Evolutionary conservation across 495 filamentous ascomycete species (phyloP), one percentile per base, ranked within the genome.

Genomic region (Aspergillus indologenus): DNA sequence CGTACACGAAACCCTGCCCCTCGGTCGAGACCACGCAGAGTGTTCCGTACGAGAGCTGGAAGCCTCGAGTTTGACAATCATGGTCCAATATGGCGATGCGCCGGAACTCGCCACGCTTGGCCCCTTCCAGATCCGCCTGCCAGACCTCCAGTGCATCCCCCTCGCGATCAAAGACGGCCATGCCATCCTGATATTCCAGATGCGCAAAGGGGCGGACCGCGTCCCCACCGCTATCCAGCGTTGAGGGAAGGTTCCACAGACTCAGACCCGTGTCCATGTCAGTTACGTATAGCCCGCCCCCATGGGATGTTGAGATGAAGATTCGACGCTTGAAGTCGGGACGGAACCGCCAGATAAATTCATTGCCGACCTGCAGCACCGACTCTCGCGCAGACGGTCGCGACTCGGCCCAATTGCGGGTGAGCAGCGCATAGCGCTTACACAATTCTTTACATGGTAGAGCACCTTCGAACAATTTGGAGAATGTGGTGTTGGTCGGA

Each of bases 131-230:
- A 22, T 64, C 72, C 5, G 71, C 43, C 46, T 75, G 67, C 74
- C 74, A 76, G 6, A 76, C 71, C 52, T 76, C 72, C 0, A 76
- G 59, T 0, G 69, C 70, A 59, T 76, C 67, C 8, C 74, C 74
- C 45, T 74, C 72, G 0, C 72, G 65, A 61, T 76, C 72, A 49
- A 76, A 76, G 14, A 75, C 71, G 0, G 62, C 71, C 69, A 75
- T 72, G 15, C 74, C 74, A 64, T 76, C 74, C 58, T 75, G 72
- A 29, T 76, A 76, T 49, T 76, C 74, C 3, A 76, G 59, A 59
- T 76, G 74, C 1, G 74, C 74, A 20, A 69, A 71, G 11, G 68
- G 69, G 15, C 69, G 69, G 42, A 75, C 72, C 0, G 66, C 64
- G 26, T 72, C 46, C 43, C 62, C 58, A 22, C 66, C 65, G 22